Conservation (phyloP, 2,329 filamentous ascomycete species). For the Aspergillus oerlinghausenensis region DNA sequence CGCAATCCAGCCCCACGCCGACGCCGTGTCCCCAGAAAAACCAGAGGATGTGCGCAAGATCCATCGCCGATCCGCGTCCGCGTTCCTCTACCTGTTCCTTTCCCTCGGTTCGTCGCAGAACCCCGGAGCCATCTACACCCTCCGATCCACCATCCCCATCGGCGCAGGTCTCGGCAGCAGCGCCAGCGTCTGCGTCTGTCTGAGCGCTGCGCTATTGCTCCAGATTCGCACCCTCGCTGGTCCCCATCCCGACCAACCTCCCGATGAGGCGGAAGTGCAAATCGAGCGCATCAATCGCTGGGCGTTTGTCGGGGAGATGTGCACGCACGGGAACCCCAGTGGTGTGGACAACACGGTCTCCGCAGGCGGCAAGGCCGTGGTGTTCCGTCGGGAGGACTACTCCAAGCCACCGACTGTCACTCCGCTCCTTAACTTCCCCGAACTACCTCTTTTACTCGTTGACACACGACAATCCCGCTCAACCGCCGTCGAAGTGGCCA, state of each 20-base stretch:
- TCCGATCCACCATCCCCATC: slow-evolving; percentile 91
- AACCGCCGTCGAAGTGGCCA: slow-evolving; percentile 78
- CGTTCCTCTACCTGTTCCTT: slow-evolving; percentile 90
- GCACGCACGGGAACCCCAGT: slow-evolving; percentile 94
- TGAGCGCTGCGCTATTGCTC: slow-evolving; percentile 76
- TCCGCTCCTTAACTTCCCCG: slow-evolving; percentile 80
- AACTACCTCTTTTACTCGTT: slow-evolving; percentile 82
- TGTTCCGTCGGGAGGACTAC: slow-evolving; percentile 80
- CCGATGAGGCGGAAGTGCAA: slow-evolving; percentile 81
- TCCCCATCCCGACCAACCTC: slow-evolving; percentile 85
- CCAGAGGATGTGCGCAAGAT: slow-evolving; percentile 73
- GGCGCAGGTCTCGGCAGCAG: slow-evolving; percentile 88
- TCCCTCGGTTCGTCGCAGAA: slow-evolving; percentile 77
- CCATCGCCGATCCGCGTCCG: slow-evolving; percentile 72
- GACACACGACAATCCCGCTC: slow-evolving; percentile 86
- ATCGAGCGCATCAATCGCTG: slow-evolving; percentile 94
- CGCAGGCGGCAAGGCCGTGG: slow-evolving; percentile 86
- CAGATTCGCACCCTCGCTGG: slow-evolving; percentile 85
- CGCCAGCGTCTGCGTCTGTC: slow-evolving; percentile 87
- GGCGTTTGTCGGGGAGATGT: slow-evolving; percentile 96
- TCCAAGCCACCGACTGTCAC: slow-evolving; percentile 70
- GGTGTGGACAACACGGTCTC: slow-evolving; percentile 97
- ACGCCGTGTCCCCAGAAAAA: slow-evolving; percentile 61
- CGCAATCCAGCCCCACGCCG: slow-evolving; percentile 75
- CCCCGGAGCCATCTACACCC: slow-evolving; percentile 77